Percentiles rank a stretch among this genome's conserved stretches.
Conservation (phyloP, 257 asterid species). For the Gentiana macrophylla region DNA sequence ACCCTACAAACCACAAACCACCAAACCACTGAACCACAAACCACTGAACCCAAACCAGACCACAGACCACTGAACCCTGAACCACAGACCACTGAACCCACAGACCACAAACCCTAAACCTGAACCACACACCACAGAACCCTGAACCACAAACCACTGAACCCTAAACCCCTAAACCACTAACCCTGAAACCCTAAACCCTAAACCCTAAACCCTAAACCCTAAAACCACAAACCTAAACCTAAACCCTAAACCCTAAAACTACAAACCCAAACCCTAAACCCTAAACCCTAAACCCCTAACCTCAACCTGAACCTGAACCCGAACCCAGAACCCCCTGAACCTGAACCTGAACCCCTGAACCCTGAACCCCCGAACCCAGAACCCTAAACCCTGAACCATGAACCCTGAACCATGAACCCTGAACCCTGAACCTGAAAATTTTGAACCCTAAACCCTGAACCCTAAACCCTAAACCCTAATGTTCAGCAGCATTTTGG, state of each 20-base stretch:
- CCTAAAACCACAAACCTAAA: no score
- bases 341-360: background rate
- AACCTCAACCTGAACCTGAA: background rate
- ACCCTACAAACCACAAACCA: no score
- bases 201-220: no score
- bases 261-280: background rate
- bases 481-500: no score
- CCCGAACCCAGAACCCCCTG: background rate
- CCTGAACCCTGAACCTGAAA: background rate
- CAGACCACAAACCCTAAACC: slow-evolving; percentile 1
- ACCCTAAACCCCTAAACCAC: background rate
- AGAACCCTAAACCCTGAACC: slow-evolving; percentile 1
- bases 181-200: no score
- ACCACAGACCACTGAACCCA: background rate
- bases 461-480: no score
- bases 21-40: no score
- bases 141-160: no score
- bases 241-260: no score
- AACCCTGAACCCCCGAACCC: background rate
- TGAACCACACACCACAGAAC: background rate
- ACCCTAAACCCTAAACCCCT: background rate
- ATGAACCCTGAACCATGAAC: background rate
- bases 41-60: background rate
- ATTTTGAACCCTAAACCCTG: background rate
- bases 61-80: background rate